These are phyloP conservation scores for Ceratocystis albifundus DNA, from an alignment of 2,329 filamentous ascomycete species.

Conservation along the genomic window DNA sequence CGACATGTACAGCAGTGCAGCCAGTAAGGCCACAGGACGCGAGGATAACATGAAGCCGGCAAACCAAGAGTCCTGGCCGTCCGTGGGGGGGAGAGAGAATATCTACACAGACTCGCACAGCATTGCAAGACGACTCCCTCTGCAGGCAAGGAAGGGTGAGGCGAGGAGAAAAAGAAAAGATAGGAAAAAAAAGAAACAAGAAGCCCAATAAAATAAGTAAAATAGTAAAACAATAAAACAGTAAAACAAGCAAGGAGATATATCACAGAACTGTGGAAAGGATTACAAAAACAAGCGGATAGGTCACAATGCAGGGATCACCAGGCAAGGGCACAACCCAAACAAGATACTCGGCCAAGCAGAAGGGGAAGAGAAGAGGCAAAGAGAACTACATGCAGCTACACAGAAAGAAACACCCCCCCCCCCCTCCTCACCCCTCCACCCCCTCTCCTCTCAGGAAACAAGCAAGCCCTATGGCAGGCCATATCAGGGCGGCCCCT, in stretches of 20 bases:
- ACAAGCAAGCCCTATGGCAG: background rate
- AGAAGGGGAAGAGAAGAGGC: background rate
- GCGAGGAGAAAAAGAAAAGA: too few relatives aligned
- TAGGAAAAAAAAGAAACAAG: background rate
- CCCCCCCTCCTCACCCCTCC: background rate
- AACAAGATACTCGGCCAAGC: background rate
- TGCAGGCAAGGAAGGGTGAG: background rate
- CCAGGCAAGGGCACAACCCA: background rate
- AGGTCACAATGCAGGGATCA: background rate
- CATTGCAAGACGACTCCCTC: background rate
- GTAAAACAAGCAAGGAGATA: background rate
- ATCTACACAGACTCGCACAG: too few relatives aligned
- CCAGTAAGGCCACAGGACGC: too few relatives aligned
- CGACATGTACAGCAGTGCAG: too few relatives aligned
- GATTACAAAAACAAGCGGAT: slow-evolving; percentile 6
- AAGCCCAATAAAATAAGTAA: background rate
- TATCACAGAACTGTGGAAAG: background rate
- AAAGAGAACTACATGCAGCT: background rate
- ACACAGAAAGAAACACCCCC: background rate
- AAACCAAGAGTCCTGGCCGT: too few relatives aligned
- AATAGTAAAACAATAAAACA: background rate
- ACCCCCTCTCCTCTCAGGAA: background rate
- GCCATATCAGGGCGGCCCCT: background rate
- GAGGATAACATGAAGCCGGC: too few relatives aligned
- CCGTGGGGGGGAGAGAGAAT: too few relatives aligned